Base-by-base conservation (phyloP, 164 flowering plant genomes). In the Paratinospora sagittata region DNA sequence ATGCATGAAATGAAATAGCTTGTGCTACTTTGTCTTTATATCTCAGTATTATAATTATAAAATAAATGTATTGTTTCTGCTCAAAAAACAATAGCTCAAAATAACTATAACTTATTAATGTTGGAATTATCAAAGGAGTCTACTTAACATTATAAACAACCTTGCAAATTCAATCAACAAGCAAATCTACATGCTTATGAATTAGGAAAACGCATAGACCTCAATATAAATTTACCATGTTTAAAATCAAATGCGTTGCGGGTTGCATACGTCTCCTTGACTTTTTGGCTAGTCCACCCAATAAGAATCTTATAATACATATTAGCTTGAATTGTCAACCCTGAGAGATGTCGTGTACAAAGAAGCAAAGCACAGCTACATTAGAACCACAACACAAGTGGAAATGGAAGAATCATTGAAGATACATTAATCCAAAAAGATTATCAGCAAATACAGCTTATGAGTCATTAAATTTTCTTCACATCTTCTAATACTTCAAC, bases 261-360 rank as follows among this genome's bases (percentile, higher is more conserved):
- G 26, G 84, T 83, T 19, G 87, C 84, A 77, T 78, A 84, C 64
- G 91, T 75, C 70, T 88, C 90, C 76, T 91, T 95, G 72, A 95
- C 83, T 76, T 85, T 91, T 82, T 95, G 92, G 81, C 96, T 95
- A 23, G 99, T 88, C 99, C 98, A 95, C 74, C 85, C 89, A 67
- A 92, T 87, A 73, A 95, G 94, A 89, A 91, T 85, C 81, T 95
- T 91, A 70, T 92, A 92, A 52, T 95, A 95, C 89, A 89, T 79
- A 82, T 92, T 95, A 41, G 98, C 98, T 81, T 92, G 98, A 78
- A 89, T 78, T 3, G 99, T 95, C 81, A 92, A 83, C 77, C 99
- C 97, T 92, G 85, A 75, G 74, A 80, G 17, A 76, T 41, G 8
- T 34, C 67, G 72, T 6, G 60, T 16, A 57, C 37, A 26, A 73